Evolutionary conservation across 2,329 filamentous ascomycete genomes (phyloP).

Genomic region (Escovopsis sp.): DNA sequence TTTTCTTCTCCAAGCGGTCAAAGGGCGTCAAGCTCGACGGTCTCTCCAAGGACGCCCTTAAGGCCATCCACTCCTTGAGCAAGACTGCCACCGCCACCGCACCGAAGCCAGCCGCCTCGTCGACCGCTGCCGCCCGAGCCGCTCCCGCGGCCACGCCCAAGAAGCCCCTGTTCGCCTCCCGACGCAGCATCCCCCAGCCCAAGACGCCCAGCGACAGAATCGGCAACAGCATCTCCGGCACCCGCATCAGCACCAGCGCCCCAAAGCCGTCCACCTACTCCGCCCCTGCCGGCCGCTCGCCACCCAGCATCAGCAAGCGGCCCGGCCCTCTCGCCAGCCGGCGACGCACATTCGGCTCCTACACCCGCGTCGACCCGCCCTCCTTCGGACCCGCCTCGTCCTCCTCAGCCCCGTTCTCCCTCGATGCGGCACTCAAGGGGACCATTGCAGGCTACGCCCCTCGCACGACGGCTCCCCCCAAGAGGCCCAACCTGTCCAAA

Average conservation of each 20-base stretch:
- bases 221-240: constrained; percentile 18
- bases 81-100: constrained; percentile 23
- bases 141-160: constrained; percentile 15
- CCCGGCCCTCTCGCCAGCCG: constrained; percentile 53
- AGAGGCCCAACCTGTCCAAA: constrained; percentile 8
- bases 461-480: constrained; percentile 19
- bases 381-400: constrained; percentile 32
- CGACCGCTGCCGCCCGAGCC: no score
- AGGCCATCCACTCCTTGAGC: constrained; percentile 32
- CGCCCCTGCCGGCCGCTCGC: constrained; percentile 64
- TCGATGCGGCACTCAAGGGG: constrained; percentile 69
- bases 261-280: constrained; percentile 40
- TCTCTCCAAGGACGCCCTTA: constrained; percentile 31
- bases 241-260: constrained; percentile 14
- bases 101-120: constrained; percentile 8
- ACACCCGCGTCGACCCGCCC: constrained; percentile 58
- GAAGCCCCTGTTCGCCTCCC: constrained; percentile 14
- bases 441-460: constrained; percentile 50
- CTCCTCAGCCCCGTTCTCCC: constrained; percentile 56
- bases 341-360: constrained; percentile 47
- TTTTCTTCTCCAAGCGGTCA: constrained; percentile 41
- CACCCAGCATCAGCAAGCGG: constrained; percentile 53
- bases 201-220: constrained; percentile 36
- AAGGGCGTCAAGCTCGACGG: constrained; percentile 32
- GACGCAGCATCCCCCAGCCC: constrained; percentile 31